Evolutionary conservation across 192 early-diverging fungal species (phyloP).

Genomic region (Mortierella antarctica): DNA sequence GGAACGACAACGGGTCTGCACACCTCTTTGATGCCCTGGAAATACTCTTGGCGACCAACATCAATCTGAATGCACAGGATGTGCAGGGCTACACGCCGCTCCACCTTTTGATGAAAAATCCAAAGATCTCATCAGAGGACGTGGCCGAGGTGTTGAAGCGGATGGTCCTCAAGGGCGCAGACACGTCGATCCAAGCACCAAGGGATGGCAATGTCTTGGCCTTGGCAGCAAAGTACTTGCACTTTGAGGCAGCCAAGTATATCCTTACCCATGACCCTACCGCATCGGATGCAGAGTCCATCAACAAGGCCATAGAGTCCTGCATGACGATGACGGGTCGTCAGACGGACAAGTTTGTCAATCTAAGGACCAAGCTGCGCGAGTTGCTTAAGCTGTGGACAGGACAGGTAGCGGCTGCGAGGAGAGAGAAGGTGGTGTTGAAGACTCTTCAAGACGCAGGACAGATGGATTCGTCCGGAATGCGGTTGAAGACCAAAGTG

Average conservation of each 20-base stretch:
- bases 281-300: slow-evolving; percentile 38
- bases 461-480: slow-evolving; percentile 11
- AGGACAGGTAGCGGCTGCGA: slow-evolving; percentile 9
- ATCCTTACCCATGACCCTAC: slow-evolving; percentile 17
- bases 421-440: slow-evolving; percentile 22
- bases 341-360: slow-evolving; percentile 44
- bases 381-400: slow-evolving; percentile 50
- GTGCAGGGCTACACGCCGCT: slow-evolving; percentile 27
- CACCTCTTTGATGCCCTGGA: slow-evolving; percentile 43
- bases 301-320: slow-evolving; percentile 36
- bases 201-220: slow-evolving; percentile 47
- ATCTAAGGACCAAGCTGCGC: slow-evolving; percentile 29
- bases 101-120: slow-evolving; percentile 88
- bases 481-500: slow-evolving; percentile 9
- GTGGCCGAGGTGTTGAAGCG: slow-evolving; percentile 55
- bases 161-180: slow-evolving; percentile 41
- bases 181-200: slow-evolving; percentile 23
- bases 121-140: slow-evolving; percentile 86
- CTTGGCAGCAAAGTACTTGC: slow-evolving; percentile 39
- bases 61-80: slow-evolving; percentile 41
- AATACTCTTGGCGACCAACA: slow-evolving; percentile 11
- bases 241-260: slow-evolving; percentile 27
- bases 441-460: slow-evolving; percentile 35
- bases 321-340: slow-evolving; percentile 54
- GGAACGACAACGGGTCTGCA: slow-evolving; percentile 35